Evolutionary conservation across 2,329 filamentous ascomycete genomes (phyloP).

Genomic region (Stemphylium lycopersici): DNA sequence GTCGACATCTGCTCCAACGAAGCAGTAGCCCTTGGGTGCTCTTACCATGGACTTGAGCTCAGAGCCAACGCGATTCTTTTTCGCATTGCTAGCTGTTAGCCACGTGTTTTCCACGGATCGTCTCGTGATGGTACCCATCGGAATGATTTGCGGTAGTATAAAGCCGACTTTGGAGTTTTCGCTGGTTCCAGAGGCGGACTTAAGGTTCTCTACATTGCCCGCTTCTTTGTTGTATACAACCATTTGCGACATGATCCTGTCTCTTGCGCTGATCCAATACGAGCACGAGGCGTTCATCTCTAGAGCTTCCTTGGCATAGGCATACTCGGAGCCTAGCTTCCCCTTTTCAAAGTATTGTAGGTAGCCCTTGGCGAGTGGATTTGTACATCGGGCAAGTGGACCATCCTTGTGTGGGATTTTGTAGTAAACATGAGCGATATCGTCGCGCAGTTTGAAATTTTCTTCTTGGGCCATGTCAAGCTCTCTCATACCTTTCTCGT

Average conservation of each 20-base stretch:
- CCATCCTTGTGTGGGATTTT: slow-evolving; percentile 98
- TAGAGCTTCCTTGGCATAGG: slow-evolving; percentile 90
- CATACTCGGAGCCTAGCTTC: slow-evolving; percentile 82
- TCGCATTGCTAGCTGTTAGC: slow-evolving; percentile 97
- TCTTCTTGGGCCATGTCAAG: slow-evolving; percentile 80
- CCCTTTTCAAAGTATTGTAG: slow-evolving; percentile 90
- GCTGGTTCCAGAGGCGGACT: slow-evolving; percentile 28
- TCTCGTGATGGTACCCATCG: slow-evolving; percentile 96
- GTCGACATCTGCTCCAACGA: slow-evolving; percentile 97
- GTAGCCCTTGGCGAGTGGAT: slow-evolving; percentile 90
- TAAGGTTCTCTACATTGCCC: slow-evolving; percentile 24
- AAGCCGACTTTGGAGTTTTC: slow-evolving; percentile 65
- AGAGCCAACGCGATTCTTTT: slow-evolving; percentile 92
- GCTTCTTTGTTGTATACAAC: slow-evolving; percentile 80
- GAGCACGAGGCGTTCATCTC: slow-evolving; percentile 99
- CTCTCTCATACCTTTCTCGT: slow-evolving; percentile 71
- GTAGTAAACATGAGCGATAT: slow-evolving; percentile 73
- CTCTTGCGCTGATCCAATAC: slow-evolving; percentile 97
- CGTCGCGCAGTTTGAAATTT: slow-evolving; percentile 68
- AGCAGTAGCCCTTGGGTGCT: slow-evolving; percentile 86
- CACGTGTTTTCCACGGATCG: slow-evolving; percentile 97
- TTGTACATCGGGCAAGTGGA: slow-evolving; percentile 80
- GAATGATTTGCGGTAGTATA: slow-evolving; percentile 93
- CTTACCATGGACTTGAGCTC: slow-evolving; percentile 97
- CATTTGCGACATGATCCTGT: slow-evolving; percentile 93